Evolutionary conservation across 139 green algal genomes (phyloP).

Genomic region (Chlorella ohadii): DNA sequence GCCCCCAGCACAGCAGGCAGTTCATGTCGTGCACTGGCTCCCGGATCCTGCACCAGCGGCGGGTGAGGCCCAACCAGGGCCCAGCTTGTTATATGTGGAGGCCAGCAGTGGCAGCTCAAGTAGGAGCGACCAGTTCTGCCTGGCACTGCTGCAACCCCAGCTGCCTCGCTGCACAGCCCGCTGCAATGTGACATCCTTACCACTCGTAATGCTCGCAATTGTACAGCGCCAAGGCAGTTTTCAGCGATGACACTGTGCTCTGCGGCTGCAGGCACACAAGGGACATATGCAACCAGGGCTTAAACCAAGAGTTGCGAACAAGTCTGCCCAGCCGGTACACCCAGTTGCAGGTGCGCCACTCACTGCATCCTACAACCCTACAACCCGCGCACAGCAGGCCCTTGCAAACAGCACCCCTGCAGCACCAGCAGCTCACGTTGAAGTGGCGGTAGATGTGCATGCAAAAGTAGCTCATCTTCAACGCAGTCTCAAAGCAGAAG

Average conservation of each 20-base stretch:
- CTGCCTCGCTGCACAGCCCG: no score
- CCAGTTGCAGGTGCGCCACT: not conserved
- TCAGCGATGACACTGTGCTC: conserved; percentile 4
- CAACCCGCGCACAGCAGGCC: not conserved
- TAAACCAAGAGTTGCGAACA: no score
- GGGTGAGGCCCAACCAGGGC: no score
- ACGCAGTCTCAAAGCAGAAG: not conserved
- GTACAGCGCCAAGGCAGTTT: conserved; percentile 14
- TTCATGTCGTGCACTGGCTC: conserved; percentile 8
- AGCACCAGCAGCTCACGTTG: not conserved
- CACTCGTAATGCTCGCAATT: conserved; percentile 11
- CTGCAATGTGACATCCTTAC: not conserved
- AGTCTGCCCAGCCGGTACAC: not conserved
- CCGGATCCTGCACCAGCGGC: no score
- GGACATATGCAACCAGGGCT: no score
- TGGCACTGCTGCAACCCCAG: no score
- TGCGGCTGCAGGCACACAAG: not conserved
- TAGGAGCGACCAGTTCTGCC: no score
- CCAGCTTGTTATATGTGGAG: no score
- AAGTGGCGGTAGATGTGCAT: conserved; percentile 21
- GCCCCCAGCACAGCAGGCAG: conserved; percentile 14
- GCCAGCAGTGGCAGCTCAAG: no score
- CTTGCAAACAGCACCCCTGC: no score
- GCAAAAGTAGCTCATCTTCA: not conserved
- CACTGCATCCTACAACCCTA: no score